Percentiles rank a stretch among this genome's conserved stretches.
Evolutionary conservation across 2,329 filamentous ascomycete species (phyloP).

Genomic region (Diaporthe australafricana): DNA sequence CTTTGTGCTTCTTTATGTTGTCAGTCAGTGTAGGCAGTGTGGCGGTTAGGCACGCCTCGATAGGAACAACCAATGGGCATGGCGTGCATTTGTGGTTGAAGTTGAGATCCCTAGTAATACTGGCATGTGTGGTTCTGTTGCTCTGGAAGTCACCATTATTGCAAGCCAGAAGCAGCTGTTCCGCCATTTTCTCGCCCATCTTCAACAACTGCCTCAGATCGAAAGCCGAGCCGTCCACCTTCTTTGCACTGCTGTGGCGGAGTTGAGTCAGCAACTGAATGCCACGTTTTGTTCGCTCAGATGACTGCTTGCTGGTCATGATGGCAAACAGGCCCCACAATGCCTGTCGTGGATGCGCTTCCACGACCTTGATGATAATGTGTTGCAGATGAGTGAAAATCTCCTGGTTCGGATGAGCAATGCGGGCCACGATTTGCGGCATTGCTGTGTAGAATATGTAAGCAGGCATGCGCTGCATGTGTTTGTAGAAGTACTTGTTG

Average conservation of each 20-base stretch:
- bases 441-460: slow-evolving; percentile 86
- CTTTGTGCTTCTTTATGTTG: slow-evolving; percentile 80
- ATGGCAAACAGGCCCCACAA: slow-evolving; percentile 92
- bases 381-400: slow-evolving; percentile 82
- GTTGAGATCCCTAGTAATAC: slow-evolving; percentile 79
- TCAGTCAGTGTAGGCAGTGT: slow-evolving; percentile 82
- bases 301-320: slow-evolving; percentile 79
- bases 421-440: slow-evolving; percentile 94
- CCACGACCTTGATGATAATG: slow-evolving; percentile 89
- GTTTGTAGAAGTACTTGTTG: slow-evolving; percentile 83
- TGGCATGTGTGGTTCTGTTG: slow-evolving; percentile 76
- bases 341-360: slow-evolving; percentile 88
- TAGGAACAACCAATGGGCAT: slow-evolving; percentile 87
- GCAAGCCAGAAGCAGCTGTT: slow-evolving; percentile 84
- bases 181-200: slow-evolving; percentile 84
- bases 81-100: slow-evolving; percentile 90
- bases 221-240: slow-evolving; percentile 57
- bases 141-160: slow-evolving; percentile 79
- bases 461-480: slow-evolving; percentile 77
- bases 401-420: slow-evolving; percentile 83
- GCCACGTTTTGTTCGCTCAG: slow-evolving; percentile 71
- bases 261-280: slow-evolving; percentile 64
- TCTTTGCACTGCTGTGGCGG: slow-evolving; percentile 59
- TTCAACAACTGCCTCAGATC: slow-evolving; percentile 80
- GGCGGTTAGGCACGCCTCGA: slow-evolving; percentile 86